phyloP scores from a whole-genome alignment of 805 yeast species.

The Saturnispora bothae region DNA sequence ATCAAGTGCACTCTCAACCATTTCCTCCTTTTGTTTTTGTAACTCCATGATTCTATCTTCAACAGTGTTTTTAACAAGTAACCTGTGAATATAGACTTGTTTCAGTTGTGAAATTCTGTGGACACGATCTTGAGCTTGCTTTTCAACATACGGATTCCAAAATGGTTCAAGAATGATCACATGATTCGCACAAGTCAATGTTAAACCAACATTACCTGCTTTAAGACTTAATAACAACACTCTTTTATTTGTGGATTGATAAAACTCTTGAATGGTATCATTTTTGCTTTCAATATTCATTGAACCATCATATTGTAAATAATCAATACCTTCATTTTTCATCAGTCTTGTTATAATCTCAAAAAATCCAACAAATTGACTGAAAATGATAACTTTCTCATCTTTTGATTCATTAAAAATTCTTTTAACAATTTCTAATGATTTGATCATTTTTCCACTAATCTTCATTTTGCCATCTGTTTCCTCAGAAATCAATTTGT shows the following conservation, averaged over 20 bases:
- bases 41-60: slow-evolving; percentile 82
- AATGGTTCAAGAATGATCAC: slow-evolving; percentile 89
- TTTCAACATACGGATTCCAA: slow-evolving; percentile 97
- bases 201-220: slow-evolving; percentile 93
- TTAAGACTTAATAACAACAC: slow-evolving; percentile 74
- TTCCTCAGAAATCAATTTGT: slow-evolving; percentile 19
- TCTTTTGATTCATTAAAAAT: slow-evolving; percentile 40
- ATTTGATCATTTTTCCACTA: slow-evolving; percentile 62
- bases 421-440: slow-evolving; percentile 44
- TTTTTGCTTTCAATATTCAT: slow-evolving; percentile 66
- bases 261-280: slow-evolving; percentile 51
- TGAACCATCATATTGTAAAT: slow-evolving; percentile 68
- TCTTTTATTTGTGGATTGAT: slow-evolving; percentile 37
- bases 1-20: slow-evolving; percentile 78
- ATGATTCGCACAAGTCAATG: slow-evolving; percentile 89
- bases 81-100: slow-evolving; percentile 66
- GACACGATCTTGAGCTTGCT: slow-evolving; percentile 94
- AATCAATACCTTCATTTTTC: slow-evolving; percentile 34
- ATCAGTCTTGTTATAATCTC: slow-evolving; percentile 51
- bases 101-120: slow-evolving; percentile 86
- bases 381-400: slow-evolving; percentile 75
- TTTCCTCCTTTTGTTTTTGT: slow-evolving; percentile 65
- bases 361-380: slow-evolving; percentile 76
- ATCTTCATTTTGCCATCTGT: slow-evolving; percentile 36
- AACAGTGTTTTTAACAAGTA: slow-evolving; percentile 61